Conservation (phyloP, 2,329 filamentous ascomycete genomes). For the Aspergillus sp. region DNA sequence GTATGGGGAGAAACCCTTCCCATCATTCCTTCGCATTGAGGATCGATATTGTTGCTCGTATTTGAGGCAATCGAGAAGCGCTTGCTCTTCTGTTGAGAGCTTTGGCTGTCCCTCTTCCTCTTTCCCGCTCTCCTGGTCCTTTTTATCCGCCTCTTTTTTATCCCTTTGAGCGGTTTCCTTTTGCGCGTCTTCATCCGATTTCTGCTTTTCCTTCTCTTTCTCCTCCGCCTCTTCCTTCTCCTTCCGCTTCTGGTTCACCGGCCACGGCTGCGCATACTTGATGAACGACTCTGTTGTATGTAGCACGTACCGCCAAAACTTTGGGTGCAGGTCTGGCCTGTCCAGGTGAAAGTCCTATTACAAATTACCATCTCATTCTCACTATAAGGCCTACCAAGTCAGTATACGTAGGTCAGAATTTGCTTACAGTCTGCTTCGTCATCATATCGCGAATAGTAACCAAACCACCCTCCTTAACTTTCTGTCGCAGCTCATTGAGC, state of each 20-base stretch:
- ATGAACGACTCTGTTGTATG: conserved; percentile 51
- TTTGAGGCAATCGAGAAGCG: conserved; percentile 42
- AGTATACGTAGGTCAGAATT: no score
- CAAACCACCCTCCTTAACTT: conserved; percentile 24
- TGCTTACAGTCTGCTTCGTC: conserved; percentile 13
- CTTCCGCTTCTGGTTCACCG: conserved; percentile 46
- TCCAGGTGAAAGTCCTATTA: conserved; percentile 46
- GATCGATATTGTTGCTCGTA: conserved; percentile 47
- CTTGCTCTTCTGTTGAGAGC: conserved; percentile 47
- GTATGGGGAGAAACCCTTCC: conserved; percentile 40
- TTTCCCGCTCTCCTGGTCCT: not conserved
- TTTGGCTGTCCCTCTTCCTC: conserved; percentile 18
- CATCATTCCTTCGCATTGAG: conserved; percentile 46
- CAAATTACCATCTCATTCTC: not conserved
- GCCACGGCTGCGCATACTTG: conserved; percentile 51
- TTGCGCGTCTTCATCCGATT: conserved; percentile 19
- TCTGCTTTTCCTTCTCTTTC: conserved; percentile 5
- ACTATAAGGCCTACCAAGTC: no score
- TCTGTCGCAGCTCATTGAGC: conserved; percentile 25
- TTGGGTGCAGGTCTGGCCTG: conserved; percentile 45
- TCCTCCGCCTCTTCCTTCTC: conserved; percentile 23
- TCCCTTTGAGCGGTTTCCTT: not conserved
- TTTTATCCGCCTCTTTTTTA: not conserved
- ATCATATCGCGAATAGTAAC: conserved; percentile 29
- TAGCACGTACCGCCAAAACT: conserved; percentile 53